phyloP scores from a whole-genome alignment of 768 basidiomycete species.

The Collybiopsis luxurians region DNA sequence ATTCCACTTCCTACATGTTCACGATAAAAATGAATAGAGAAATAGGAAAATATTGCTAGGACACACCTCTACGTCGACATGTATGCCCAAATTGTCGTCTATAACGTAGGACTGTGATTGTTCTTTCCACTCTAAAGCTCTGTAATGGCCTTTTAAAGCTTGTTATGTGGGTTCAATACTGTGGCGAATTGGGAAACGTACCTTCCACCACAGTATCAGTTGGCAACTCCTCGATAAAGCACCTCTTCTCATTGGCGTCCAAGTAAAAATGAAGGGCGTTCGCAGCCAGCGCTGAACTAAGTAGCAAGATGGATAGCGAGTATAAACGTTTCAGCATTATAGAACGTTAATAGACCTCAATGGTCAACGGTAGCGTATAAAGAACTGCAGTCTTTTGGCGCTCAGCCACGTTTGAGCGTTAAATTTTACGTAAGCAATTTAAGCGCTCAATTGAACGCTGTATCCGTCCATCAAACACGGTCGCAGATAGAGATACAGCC shows the following conservation, averaged over 20 bases:
- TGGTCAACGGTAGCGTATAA: no score
- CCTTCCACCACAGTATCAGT: conserved; percentile 95
- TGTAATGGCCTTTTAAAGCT: conserved; percentile 75
- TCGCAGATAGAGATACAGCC: no score
- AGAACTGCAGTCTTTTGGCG: no score
- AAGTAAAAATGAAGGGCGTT: conserved; percentile 96
- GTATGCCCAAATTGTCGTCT: conserved; percentile 80
- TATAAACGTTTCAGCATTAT: neutral
- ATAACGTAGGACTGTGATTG: conserved; percentile 59
- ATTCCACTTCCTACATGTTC: conserved; percentile 74
- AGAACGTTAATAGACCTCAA: no score
- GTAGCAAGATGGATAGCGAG: conserved; percentile 23
- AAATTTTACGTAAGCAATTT: neutral
- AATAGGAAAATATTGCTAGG: neutral
- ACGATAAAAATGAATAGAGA: neutral
- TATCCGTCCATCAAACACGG: no score
- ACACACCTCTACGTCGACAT: conserved; percentile 87
- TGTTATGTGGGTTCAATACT: neutral
- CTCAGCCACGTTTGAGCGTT: no score
- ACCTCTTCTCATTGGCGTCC: conserved; percentile 88
- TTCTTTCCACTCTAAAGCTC: conserved; percentile 90
- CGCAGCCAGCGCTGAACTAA: conserved; percentile 40
- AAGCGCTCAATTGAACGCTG: no score
- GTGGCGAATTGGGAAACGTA: conserved; percentile 21
- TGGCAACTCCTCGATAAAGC: conserved; percentile 96